phyloP scores from a whole-genome alignment of 352 stramenopile genomes.

The Phytophthora brassicae region DNA sequence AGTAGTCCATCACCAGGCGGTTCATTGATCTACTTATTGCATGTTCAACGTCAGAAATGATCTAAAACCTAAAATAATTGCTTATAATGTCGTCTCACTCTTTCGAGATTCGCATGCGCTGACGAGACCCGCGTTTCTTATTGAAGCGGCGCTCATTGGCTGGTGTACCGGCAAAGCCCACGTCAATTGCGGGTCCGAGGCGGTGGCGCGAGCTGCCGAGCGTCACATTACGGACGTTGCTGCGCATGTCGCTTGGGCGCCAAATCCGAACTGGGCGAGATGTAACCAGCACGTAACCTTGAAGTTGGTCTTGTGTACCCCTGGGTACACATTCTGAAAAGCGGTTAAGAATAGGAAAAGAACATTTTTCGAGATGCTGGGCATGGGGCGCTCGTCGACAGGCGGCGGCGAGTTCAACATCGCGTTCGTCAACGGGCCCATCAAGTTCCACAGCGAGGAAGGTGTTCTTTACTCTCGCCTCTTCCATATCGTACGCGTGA shows the following conservation, averaged over 20 bases:
- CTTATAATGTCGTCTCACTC: conserved; percentile 36
- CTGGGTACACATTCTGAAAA: conserved; percentile 15
- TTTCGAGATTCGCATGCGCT: conserved; percentile 67
- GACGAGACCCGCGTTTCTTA: conserved; percentile 31
- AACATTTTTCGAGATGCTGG: conserved; percentile 25
- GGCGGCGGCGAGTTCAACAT: conserved; percentile 71
- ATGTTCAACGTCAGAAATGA: conserved; percentile 8
- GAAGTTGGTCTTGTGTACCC: background rate
- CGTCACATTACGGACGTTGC: conserved; percentile 21
- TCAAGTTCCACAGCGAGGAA: conserved; percentile 84
- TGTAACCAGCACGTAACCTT: background rate
- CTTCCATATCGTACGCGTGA: conserved; percentile 85
- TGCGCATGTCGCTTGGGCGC: conserved; percentile 27
- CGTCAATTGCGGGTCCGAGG: conserved; percentile 14
- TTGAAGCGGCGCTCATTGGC: conserved; percentile 23
- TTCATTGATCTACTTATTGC: conserved; percentile 60
- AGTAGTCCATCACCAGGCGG: conserved; percentile 78
- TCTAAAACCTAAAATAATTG: no score
- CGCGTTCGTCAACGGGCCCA: conserved; percentile 79
- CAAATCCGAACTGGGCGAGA: conserved; percentile 30
- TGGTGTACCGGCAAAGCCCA: conserved; percentile 14
- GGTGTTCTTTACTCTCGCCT: conserved; percentile 78
- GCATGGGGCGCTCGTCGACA: conserved; percentile 29
- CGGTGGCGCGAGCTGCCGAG: conserved; percentile 22
- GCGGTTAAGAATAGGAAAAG: conserved; percentile 5